Evolutionary conservation across 192 early-diverging fungal genomes (phyloP).

Genomic region (Chytriomyces confervae): DNA sequence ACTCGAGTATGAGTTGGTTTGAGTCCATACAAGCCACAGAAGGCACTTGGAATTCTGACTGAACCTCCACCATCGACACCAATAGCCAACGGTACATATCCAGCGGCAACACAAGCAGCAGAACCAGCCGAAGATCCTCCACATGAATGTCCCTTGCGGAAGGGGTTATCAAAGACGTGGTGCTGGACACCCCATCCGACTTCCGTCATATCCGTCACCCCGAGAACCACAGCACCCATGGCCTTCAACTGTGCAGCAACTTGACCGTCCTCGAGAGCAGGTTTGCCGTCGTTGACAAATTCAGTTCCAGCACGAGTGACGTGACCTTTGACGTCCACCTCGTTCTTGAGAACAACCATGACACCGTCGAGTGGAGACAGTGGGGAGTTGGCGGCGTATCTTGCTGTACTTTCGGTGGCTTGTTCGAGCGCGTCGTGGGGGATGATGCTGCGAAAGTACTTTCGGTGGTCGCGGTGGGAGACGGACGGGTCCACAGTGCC

Average conservation of each 20-base stretch:
- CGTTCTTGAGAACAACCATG: slow-evolving; percentile 77
- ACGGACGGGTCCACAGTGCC: slow-evolving; percentile 12
- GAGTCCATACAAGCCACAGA: slow-evolving; percentile 77
- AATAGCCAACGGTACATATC: slow-evolving; percentile 71
- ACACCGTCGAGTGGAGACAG: slow-evolving; percentile 76
- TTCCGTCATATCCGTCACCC: slow-evolving; percentile 78
- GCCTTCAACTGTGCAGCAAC: slow-evolving; percentile 56
- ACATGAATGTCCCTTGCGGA: slow-evolving; percentile 56
- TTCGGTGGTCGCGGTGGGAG: slow-evolving; percentile 17
- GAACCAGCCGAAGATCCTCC: slow-evolving; percentile 79
- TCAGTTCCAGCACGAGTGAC: slow-evolving; percentile 61
- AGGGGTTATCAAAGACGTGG: slow-evolving; percentile 70
- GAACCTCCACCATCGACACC: slow-evolving; percentile 49
- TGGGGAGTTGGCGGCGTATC: slow-evolving; percentile 56
- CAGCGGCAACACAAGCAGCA: slow-evolving; percentile 65
- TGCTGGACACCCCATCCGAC: slow-evolving; percentile 54
- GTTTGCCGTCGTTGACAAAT: slow-evolving; percentile 60
- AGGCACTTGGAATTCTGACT: slow-evolving; percentile 66
- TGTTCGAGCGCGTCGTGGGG: slow-evolving; percentile 43
- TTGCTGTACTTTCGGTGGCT: slow-evolving; percentile 56
- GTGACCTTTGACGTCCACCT: slow-evolving; percentile 63
- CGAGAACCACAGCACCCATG: slow-evolving; percentile 67
- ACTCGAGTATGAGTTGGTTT: slow-evolving; percentile 76
- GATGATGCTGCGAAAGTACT: slow-evolving; percentile 25
- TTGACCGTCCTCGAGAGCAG: slow-evolving; percentile 56